phyloP scores from a whole-genome alignment of 192 early-diverging fungal species.

The Linnemannia zychae region DNA sequence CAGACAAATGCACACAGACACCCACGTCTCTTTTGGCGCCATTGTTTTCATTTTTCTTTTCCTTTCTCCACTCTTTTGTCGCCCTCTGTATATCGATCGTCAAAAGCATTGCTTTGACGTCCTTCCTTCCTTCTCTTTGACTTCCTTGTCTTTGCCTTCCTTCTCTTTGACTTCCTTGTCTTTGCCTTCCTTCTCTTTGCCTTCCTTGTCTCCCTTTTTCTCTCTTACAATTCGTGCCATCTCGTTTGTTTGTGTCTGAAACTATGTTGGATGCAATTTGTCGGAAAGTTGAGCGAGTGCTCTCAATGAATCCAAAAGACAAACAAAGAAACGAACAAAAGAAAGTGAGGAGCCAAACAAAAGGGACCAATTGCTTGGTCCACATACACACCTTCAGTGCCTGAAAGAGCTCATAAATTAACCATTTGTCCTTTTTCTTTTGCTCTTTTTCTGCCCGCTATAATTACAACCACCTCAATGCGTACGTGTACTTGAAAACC shows the following conservation, averaged over 20 bases:
- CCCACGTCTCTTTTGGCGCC: not conserved
- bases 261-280: not conserved
- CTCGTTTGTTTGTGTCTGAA: not conserved
- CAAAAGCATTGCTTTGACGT: not conserved
- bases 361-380: not conserved
- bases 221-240: not conserved
- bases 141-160: not conserved
- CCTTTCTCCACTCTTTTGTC: not conserved
- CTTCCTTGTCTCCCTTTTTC: not conserved
- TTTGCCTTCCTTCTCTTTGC: not conserved
- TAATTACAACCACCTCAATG: not conserved
- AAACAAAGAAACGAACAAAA: not conserved
- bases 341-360: not conserved
- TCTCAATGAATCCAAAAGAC: constrained; percentile 9
- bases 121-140: not conserved
- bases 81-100: not conserved
- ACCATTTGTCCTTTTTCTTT: constrained; percentile 7
- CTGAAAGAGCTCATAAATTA: constrained; percentile 11
- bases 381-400: too few relatives aligned
- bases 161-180: not conserved
- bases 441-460: not conserved
- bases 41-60: not conserved
- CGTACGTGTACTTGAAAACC: not conserved
- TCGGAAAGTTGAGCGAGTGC: not conserved
- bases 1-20: not conserved